Conservation (phyloP, 176 grass and related monocot species). For the Echinochloa phyllopogon region DNA sequence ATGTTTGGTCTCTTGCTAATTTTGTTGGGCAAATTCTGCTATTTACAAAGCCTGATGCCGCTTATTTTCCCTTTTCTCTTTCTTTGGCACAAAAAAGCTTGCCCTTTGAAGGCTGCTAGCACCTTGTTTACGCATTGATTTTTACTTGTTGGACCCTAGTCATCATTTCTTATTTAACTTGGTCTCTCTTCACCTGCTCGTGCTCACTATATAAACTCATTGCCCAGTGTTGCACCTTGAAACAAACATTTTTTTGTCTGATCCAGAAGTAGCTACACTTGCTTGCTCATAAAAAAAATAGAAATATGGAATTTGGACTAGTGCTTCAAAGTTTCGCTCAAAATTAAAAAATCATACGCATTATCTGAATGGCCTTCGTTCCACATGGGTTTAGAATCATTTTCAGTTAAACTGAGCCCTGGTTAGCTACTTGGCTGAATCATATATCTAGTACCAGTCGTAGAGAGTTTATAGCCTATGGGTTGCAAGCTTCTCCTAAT, state of each 20-base stretch:
- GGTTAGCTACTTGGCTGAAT: not conserved
- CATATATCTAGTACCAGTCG: not conserved
- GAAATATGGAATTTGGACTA: not conserved
- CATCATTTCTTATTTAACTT: not conserved
- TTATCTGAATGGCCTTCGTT: slow-evolving; percentile 9
- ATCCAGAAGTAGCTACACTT: not conserved
- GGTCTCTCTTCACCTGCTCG: not conserved
- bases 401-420: not conserved
- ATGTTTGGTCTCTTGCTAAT: not conserved
- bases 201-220: not conserved
- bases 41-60: not conserved
- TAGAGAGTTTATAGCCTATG: not conserved
- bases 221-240: not conserved
- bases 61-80: not conserved
- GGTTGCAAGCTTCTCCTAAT: not conserved
- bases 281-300: not conserved
- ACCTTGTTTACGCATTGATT: not conserved
- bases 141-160: not conserved
- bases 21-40: not conserved
- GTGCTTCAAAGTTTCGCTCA: not conserved
- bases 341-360: not conserved
- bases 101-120: not conserved
- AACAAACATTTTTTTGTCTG: not conserved
- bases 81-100: not conserved
- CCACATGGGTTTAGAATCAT: not conserved